Percentiles rank a stretch among this genome's conserved stretches.
These are phyloP conservation scores for Pseudotsuga menziesii DNA, from an alignment of 75 land plant genomes.

Conservation along the genomic window DNA sequence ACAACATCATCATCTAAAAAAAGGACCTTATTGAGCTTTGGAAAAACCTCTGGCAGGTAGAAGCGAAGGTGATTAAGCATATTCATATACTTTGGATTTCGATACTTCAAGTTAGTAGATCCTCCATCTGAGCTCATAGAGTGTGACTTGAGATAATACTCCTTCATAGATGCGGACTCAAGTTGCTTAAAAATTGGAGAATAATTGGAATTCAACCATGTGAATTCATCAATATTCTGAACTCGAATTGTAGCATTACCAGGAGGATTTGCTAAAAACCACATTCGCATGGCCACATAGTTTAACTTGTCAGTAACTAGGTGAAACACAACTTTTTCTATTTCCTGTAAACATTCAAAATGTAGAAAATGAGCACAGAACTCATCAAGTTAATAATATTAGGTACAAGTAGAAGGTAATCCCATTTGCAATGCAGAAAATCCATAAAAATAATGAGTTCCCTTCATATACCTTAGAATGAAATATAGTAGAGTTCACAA, in stretches of 20 bases:
- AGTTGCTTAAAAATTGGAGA: constrained; percentile 66
- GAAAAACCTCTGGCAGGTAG: constrained; percentile 62
- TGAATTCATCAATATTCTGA: constrained; percentile 65
- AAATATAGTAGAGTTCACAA: too few species aligned
- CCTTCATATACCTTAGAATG: too few species aligned
- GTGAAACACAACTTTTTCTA: too few species aligned
- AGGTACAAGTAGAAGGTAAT: too few species aligned
- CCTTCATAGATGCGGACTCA: constrained; percentile 56
- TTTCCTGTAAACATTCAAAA: too few species aligned
- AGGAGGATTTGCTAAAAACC: constrained; percentile 63
- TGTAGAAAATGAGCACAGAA: too few species aligned
- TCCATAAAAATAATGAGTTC: too few species aligned
- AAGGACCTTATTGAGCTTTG: constrained; percentile 53
- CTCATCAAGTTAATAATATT: too few species aligned
- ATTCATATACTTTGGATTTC: too few species aligned
- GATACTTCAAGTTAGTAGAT: constrained; percentile 21
- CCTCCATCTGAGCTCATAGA: constrained; percentile 62
- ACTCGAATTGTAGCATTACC: constrained; percentile 59
- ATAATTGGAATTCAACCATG: constrained; percentile 66
- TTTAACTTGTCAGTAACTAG: too few species aligned
- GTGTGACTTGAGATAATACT: constrained; percentile 51
- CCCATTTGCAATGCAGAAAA: too few species aligned
- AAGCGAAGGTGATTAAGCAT: constrained; percentile 65
- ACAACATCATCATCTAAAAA: constrained; percentile 69
- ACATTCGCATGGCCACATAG: too few species aligned